Evolutionary conservation across 768 basidiomycete genomes (phyloP).

Genomic region (Harrya chromipes): DNA sequence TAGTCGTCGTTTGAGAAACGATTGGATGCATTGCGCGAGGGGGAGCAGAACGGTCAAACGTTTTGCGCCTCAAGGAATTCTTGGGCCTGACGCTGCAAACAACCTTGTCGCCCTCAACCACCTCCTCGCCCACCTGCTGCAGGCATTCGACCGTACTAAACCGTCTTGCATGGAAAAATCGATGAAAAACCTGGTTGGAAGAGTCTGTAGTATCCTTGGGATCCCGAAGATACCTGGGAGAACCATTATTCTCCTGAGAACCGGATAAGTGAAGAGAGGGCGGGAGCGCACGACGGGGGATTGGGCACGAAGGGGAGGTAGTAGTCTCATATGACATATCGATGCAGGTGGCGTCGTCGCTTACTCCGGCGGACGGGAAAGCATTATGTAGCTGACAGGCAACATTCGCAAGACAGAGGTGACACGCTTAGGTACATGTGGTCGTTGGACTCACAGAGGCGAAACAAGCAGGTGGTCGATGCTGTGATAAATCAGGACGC

Average conservation of each 20-base stretch:
- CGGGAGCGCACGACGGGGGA: constrained; percentile 12
- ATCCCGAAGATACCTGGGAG: constrained; percentile 32
- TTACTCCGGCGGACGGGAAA: constrained; percentile 1
- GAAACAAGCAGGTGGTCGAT: background rate
- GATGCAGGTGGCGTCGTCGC: background rate
- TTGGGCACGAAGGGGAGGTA: constrained; percentile 7
- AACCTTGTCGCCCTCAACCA: constrained; percentile 1
- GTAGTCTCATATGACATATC: constrained; percentile 11
- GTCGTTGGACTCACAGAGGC: background rate
- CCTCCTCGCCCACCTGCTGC: constrained; percentile 3
- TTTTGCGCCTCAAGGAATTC: background rate
- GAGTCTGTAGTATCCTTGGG: constrained; percentile 36
- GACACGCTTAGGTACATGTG: background rate
- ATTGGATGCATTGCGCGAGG: background rate
- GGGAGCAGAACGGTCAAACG: background rate
- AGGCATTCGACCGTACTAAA: background rate
- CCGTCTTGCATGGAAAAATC: constrained; percentile 23
- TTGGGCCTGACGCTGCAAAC: background rate
- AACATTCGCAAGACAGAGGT: constrained; percentile 1
- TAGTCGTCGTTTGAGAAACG: constrained; percentile 2
- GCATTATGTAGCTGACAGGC: constrained; percentile 2
- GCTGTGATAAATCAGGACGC: constrained; percentile 2
- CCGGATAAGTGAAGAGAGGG: constrained; percentile 13
- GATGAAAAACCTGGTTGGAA: constrained; percentile 42
- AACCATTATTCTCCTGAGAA: constrained; percentile 4